phyloP scores from a whole-genome alignment of 768 basidiomycete species.

The Lyophyllum atratum region DNA sequence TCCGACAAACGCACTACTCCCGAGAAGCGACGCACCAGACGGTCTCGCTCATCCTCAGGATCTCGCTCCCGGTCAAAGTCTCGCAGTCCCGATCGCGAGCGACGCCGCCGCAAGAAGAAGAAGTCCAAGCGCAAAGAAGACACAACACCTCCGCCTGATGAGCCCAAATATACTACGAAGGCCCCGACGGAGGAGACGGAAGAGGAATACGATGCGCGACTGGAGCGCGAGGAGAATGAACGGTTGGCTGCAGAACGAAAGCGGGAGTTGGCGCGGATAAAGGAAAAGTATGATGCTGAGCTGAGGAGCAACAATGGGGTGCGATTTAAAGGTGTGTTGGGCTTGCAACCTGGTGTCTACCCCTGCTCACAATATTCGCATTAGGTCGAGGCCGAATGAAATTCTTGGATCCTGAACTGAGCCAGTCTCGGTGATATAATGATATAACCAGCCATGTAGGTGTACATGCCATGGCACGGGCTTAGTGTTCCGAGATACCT shows the following conservation, averaged over 20 bases:
- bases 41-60: conserved; percentile 6
- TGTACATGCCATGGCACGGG: too few species aligned
- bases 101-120: conserved; percentile 22
- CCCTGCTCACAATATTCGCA: neutral
- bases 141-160: conserved; percentile 25
- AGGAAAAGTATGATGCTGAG: conserved; percentile 35
- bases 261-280: conserved; percentile 51
- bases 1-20: conserved; percentile 15
- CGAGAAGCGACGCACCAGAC: conserved; percentile 15
- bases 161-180: conserved; percentile 19
- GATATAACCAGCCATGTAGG: too few species aligned
- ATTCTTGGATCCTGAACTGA: conserved; percentile 56
- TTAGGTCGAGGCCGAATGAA: conserved; percentile 72
- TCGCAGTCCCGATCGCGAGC: conserved; percentile 19
- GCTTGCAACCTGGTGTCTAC: neutral
- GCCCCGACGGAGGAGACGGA: conserved; percentile 53
- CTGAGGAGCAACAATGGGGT: conserved; percentile 45
- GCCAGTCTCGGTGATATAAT: conserved; percentile 6
- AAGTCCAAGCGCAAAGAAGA: conserved; percentile 17
- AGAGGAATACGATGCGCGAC: conserved; percentile 69
- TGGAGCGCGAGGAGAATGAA: conserved; percentile 70
- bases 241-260: conserved; percentile 48
- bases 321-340: conserved; percentile 59
- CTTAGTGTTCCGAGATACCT: too few species aligned
- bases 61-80: conserved; percentile 16